These are phyloP conservation scores for Ogataea zsoltii DNA, from an alignment of 805 yeast species.

Conservation along the genomic window DNA sequence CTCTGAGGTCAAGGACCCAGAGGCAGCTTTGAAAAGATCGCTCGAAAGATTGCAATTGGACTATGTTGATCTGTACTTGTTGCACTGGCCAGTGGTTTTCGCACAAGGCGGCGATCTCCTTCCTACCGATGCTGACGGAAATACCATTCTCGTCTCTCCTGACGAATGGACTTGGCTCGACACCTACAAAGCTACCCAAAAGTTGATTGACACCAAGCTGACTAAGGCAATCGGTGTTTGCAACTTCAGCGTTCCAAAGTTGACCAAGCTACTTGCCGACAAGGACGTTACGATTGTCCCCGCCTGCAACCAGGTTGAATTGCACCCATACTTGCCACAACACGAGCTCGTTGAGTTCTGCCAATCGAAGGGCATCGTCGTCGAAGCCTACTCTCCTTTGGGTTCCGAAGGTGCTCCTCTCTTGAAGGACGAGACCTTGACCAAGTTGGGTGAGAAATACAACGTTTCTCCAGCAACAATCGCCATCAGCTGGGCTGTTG, in stretches of 20 bases:
- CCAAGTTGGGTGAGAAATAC: constrained; percentile 46
- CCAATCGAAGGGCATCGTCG: constrained; percentile 50
- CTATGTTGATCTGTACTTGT: constrained; percentile 63
- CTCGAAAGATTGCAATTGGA: constrained; percentile 53
- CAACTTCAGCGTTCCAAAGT: constrained; percentile 60
- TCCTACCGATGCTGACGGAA: constrained; percentile 39
- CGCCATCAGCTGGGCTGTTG: constrained; percentile 57
- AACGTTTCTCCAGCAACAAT: constrained; percentile 50
- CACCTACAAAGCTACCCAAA: constrained; percentile 65
- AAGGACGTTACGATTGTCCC: constrained; percentile 57
- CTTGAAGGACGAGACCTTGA: constrained; percentile 44
- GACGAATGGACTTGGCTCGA: constrained; percentile 44
- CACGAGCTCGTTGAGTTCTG: constrained; percentile 55
- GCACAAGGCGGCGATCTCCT: constrained; percentile 36
- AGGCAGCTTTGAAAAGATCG: constrained; percentile 49
- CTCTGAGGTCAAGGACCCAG: constrained; percentile 38
- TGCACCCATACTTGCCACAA: constrained; percentile 74
- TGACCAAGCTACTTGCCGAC: constrained; percentile 49
- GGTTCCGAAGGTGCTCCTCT: constrained; percentile 62
- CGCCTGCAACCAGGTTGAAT: constrained; percentile 73
- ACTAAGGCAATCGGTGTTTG: constrained; percentile 75
- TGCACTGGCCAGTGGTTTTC: constrained; percentile 63
- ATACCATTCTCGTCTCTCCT: constrained; percentile 30
- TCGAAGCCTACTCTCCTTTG: constrained; percentile 81
- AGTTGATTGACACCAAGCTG: constrained; percentile 51